Conservation (phyloP, 805 yeast species). For the Wickerhamiella occidentalis region DNA sequence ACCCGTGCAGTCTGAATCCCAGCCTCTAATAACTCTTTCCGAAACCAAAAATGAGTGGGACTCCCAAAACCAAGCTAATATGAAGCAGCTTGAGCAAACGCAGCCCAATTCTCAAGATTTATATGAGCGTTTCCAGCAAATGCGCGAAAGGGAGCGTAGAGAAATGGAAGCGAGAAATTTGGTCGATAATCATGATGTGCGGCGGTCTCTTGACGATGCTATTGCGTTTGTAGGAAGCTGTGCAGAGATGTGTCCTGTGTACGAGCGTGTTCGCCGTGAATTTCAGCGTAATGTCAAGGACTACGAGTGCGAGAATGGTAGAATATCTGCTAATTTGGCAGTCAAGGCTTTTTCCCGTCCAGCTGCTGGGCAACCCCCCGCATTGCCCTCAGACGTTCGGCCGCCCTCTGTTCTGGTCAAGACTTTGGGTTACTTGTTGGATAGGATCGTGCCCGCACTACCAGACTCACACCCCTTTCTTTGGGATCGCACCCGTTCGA, state of each 20-base stretch:
- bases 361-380: constrained; percentile 97
- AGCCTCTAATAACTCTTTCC: background rate
- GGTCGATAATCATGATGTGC: constrained; percentile 76
- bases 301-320: constrained; percentile 58
- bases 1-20: background rate
- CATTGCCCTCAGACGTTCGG: constrained; percentile 92
- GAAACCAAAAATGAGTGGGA: constrained; percentile 46
- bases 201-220: constrained; percentile 79
- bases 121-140: constrained; percentile 54
- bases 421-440: constrained; percentile 62
- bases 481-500: constrained; percentile 96
- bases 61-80: constrained; percentile 48
- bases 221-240: constrained; percentile 82
- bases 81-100: constrained; percentile 36
- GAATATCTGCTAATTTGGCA: constrained; percentile 49
- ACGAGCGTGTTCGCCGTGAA: constrained; percentile 78
- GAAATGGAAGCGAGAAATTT: constrained; percentile 70
- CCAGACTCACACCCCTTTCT: constrained; percentile 83
- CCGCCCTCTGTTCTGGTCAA: constrained; percentile 66
- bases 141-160: constrained; percentile 63
- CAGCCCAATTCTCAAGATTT: constrained; percentile 51
- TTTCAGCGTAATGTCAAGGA: constrained; percentile 76
- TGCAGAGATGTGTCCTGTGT: constrained; percentile 86
- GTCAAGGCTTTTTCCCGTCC: constrained; percentile 92
- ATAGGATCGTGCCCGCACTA: constrained; percentile 46